Percentiles rank a stretch among this genome's conserved stretches.
phyloP scores from a whole-genome alignment of 352 stramenopile genomes.

The Phytophthora sp. region DNA sequence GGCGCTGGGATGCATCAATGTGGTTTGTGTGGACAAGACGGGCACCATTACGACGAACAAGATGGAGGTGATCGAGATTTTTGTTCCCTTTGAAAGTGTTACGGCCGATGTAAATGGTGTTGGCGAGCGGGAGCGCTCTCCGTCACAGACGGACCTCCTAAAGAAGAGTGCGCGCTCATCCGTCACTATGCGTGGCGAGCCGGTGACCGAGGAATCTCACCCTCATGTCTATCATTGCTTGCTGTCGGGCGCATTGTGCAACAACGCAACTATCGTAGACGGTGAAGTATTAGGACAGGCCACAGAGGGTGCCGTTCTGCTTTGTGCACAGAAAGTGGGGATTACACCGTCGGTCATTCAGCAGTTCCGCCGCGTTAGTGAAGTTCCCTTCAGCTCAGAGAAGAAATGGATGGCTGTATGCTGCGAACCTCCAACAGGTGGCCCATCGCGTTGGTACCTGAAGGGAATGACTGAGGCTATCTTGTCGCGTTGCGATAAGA shows the following conservation, averaged over 20 bases:
- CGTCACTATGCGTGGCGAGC: conserved; percentile 67
- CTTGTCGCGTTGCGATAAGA: conserved; percentile 71
- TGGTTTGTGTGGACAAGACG: conserved; percentile 95
- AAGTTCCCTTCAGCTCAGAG: conserved; percentile 96
- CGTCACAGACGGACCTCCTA: conserved; percentile 7
- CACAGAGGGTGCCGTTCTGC: conserved; percentile 75
- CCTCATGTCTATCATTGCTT: conserved; percentile 82
- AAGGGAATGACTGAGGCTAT: conserved; percentile 89
- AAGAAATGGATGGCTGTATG: conserved; percentile 97
- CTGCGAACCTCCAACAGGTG: conserved; percentile 53
- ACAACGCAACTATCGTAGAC: conserved; percentile 73
- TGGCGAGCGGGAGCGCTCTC: conserved; percentile 33
- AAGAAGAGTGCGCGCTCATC: conserved; percentile 23
- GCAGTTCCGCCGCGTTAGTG: conserved; percentile 79
- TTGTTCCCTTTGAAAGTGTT: conserved; percentile 79
- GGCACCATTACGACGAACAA: conserved; percentile 94
- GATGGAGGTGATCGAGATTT: conserved; percentile 87
- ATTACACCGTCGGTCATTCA: conserved; percentile 45
- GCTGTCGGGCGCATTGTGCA: conserved; percentile 76
- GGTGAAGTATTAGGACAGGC: conserved; percentile 83
- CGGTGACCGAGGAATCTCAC: conserved; percentile 63
- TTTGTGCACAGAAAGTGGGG: conserved; percentile 73
- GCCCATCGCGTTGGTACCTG: conserved; percentile 67
- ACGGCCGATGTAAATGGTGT: conserved; percentile 72
- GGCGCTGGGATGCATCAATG: conserved; percentile 91